Percentiles rank a stretch among this genome's conserved stretches.
Evolutionary conservation across 495 filamentous ascomycete genomes (phyloP).

Genomic region (Hypomontagnella monticulosa): DNA sequence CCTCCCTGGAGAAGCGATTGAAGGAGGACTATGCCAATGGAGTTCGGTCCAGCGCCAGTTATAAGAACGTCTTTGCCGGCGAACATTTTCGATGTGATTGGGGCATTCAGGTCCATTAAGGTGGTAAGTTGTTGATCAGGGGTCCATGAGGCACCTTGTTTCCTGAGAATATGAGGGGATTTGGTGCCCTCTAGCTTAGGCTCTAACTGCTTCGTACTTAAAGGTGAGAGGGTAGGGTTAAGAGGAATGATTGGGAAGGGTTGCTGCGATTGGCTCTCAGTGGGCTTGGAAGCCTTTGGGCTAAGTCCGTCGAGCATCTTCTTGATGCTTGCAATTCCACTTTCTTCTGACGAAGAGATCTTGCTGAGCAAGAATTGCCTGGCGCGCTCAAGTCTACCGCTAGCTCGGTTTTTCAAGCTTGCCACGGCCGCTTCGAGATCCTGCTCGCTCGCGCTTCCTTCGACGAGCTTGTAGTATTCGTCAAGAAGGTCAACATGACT

Average conservation of each 20-base stretch:
- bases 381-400: constrained; percentile 27
- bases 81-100: constrained; percentile 71
- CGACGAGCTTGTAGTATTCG: constrained; percentile 95
- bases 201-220: background rate
- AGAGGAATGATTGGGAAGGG: background rate
- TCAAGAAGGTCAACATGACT: constrained; percentile 84
- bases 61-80: constrained; percentile 88
- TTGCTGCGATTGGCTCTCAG: background rate
- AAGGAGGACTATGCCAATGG: constrained; percentile 87
- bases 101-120: constrained; percentile 63
- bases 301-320: constrained; percentile 14
- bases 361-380: constrained; percentile 29
- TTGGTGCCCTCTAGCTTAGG: background rate
- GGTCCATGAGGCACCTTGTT: constrained; percentile 74
- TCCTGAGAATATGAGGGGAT: constrained; percentile 33
- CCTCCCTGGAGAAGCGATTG: constrained; percentile 88
- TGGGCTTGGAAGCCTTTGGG: background rate
- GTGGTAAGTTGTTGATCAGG: constrained; percentile 81
- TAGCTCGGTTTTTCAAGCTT: constrained; percentile 17
- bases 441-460: constrained; percentile 82
- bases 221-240: background rate
- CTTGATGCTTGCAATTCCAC: constrained; percentile 1
- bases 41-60: constrained; percentile 90
- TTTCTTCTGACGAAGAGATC: constrained; percentile 4
- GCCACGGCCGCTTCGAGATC: constrained; percentile 19